These are phyloP conservation scores for Linum tenue DNA, from an alignment of 345 rosid species.

Conservation along the genomic window DNA sequence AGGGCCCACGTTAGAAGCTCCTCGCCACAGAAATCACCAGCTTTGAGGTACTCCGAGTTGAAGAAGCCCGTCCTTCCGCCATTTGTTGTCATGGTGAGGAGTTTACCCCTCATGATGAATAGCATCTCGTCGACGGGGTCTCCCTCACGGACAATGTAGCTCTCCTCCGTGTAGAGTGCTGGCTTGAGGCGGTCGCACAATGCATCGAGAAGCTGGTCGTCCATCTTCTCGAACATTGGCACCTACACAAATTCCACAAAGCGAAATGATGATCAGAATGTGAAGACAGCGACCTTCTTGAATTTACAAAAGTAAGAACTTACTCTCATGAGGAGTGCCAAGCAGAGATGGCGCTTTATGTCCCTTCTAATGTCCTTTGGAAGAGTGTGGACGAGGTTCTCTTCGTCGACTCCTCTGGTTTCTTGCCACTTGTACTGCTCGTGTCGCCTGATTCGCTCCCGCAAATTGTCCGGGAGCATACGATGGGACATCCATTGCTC, in stretches of 20 bases:
- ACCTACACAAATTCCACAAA: neutral
- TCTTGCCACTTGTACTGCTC: constrained; percentile 30
- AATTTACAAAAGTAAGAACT: constrained; percentile 6
- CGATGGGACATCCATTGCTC: constrained; percentile 26
- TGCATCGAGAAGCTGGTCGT: neutral
- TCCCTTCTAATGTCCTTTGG: constrained; percentile 24
- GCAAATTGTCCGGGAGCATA: constrained; percentile 21
- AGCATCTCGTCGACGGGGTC: neutral
- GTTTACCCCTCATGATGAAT: neutral
- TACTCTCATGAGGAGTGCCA: constrained; percentile 24
- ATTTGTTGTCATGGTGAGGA: neutral
- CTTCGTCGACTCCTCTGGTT: constrained; percentile 25
- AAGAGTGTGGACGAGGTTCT: constrained; percentile 21
- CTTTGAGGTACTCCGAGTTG: neutral
- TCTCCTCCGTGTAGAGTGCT: neutral
- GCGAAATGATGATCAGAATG: neutral
- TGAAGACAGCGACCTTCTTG: neutral
- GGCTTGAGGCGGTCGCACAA: neutral
- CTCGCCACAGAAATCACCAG: neutral
- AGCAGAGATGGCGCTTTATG: constrained; percentile 28
- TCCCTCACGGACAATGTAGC: neutral
- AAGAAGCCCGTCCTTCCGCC: neutral
- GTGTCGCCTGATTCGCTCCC: constrained; percentile 24
- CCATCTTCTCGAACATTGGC: neutral
- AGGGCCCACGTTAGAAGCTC: neutral